Evolutionary conservation across 129 eudicot species (phyloP).

Genomic region (Mikania micrantha): DNA sequence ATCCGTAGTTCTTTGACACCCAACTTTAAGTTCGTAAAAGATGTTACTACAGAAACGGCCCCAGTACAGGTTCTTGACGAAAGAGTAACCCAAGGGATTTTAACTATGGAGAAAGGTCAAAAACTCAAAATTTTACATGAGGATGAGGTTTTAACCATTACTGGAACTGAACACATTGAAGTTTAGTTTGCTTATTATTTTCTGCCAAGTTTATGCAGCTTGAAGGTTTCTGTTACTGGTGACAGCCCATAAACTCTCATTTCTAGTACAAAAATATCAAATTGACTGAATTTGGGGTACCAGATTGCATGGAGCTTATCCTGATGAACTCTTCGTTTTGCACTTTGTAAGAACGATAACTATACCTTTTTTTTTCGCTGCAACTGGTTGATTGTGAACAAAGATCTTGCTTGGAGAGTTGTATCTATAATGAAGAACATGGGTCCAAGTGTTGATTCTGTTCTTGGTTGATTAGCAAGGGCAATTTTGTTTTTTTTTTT

Average conservation of each 20-base stretch:
- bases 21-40: conserved; percentile 57
- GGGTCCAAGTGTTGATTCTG: conserved; percentile 18
- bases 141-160: conserved; percentile 44
- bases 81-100: conserved; percentile 58
- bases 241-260: conserved; percentile 23
- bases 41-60: conserved; percentile 13
- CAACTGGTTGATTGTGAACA: conserved; percentile 49
- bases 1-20: conserved; percentile 44
- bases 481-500: neutral
- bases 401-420: conserved; percentile 57
- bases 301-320: conserved; percentile 30
- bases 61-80: conserved; percentile 48
- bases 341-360: conserved; percentile 34
- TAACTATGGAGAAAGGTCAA: conserved; percentile 35
- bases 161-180: conserved; percentile 36
- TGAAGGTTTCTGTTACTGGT: conserved; percentile 14
- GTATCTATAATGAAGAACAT: conserved; percentile 40
- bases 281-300: conserved; percentile 23
- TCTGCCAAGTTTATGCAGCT: conserved; percentile 12
- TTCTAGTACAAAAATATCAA: conserved; percentile 22
- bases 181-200: conserved; percentile 54
- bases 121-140: conserved; percentile 48
- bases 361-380: conserved; percentile 56
- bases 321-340: conserved; percentile 40
- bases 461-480: neutral